Evolutionary conservation across 345 rosid species (phyloP).

Genomic region (Angophora floribunda): DNA sequence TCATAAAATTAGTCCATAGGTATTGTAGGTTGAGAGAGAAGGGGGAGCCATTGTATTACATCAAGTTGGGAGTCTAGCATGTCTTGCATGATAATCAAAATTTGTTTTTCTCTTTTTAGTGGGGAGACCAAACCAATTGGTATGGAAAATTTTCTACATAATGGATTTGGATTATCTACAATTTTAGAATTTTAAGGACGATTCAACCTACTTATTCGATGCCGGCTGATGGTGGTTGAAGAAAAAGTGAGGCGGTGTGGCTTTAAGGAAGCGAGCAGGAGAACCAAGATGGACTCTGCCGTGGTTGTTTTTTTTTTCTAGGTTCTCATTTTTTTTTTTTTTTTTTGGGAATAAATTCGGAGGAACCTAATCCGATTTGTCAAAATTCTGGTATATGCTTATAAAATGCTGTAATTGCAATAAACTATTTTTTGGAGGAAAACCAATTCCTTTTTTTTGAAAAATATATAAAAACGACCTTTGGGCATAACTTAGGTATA

Average conservation of each 20-base stretch:
- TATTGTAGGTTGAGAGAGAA: too few relatives aligned
- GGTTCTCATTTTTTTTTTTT: too few relatives aligned
- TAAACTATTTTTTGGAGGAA: too few relatives aligned
- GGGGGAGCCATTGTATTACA: background rate
- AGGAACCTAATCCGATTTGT: too few relatives aligned
- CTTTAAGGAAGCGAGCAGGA: background rate
- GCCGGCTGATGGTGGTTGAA: background rate
- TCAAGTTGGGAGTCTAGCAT: background rate
- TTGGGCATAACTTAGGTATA: background rate
- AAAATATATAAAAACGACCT: background rate
- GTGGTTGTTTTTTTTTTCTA: too few relatives aligned
- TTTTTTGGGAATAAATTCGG: background rate
- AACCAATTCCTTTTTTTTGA: background rate
- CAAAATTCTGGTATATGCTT: background rate
- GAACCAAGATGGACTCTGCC: background rate
- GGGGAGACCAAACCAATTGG: too few relatives aligned
- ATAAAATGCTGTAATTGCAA: too few relatives aligned
- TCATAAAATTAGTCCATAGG: too few relatives aligned
- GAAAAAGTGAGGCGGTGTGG: background rate
- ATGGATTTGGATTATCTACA: fast-evolving
- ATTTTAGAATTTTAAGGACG: background rate
- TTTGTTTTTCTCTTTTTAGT: too few relatives aligned
- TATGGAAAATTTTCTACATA: background rate
- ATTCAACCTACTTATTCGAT: fast-evolving
- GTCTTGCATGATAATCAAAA: too few relatives aligned